Base-by-base conservation (phyloP, 148 eudicot species). In the Cornus suecica region DNA sequence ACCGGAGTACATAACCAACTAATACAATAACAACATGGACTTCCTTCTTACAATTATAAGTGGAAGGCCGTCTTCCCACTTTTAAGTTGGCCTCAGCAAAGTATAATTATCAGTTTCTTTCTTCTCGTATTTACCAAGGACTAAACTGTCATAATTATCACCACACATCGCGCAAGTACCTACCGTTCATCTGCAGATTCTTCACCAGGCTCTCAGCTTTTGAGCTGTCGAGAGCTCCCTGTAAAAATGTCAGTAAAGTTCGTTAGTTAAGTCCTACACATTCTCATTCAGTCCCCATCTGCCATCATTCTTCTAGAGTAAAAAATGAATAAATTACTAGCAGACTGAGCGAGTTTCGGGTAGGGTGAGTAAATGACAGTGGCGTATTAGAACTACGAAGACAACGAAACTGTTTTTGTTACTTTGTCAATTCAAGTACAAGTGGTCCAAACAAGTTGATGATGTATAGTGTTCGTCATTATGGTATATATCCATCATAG, bases 151-250 rank as follows among this genome's bases (percentile, higher is more conserved):
- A 37, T 58, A 70, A 29, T 30, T 15, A 79, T 81, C 42, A 94
- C 98, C 98, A 94, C 41, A 92, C 97, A 52, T 94, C 98, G 20
- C 98, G 97, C 80, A 94, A 68, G 70, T 94, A 94, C 71, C 98
- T 89, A 69, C 92, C 94, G 0, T 69, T 89, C 79, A 79, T 92
- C 65, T 90, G 97, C 85, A 94, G 82, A 69, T 89, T 91, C 87
- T 94, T 94, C 86, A 94, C 95, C 83, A 88, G 80, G 81, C 86
- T 81, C 80, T 94, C 98, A 1, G 98, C 89, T 79, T 89, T 75
- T 22, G 92, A 82, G 84, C 89, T 90, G 79, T 81, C 83, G 86
- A 94, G 73, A 1, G 89, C 83, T 71, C 97, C 98, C 98, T 94
- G 84, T 42, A 73, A 78, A 24, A 29, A 52, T 52, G 25, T 20